Base-by-base conservation (phyloP, 345 rosid genomes). In the Geranium brycei region DNA sequence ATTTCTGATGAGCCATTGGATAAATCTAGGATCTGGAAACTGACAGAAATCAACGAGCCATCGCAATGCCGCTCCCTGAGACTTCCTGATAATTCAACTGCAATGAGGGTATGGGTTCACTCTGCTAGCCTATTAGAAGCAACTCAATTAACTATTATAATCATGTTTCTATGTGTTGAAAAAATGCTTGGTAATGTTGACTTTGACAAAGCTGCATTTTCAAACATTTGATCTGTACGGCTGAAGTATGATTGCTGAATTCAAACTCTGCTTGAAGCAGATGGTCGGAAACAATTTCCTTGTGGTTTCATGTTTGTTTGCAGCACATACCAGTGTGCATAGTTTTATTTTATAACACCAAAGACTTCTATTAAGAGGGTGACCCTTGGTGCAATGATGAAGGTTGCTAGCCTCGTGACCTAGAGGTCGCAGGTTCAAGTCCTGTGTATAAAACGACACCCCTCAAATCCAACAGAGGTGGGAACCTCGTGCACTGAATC, bases 31-130 rank as follows among this genome's bases (percentile, higher is more conserved):
- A 79, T 77, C 61, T 84, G 93, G 89, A 82, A 86, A 71, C 71
- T 69, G 61, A 88, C 81, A 64, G 97, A 88, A 81, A 86, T 91
- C 63, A 86, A 73, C 72, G 89, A 91, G 72, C 76, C 82, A 69
- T 78, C 85, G 18, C 95, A 84, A 66, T 85, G 92, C 63, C 83
- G 78, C 32, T 82, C 97, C 58, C 58, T 83, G 65, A 91, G 86
- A 78, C 91, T 91, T 3, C 79, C 83, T 51, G 88, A 88, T 67
- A 77, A 62, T 76, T 69, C 73, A 63, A 64, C 82, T 11, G 80
- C 88, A 63, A 74, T 57, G 69, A 84, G 81, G 91, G 97, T 91
- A 81, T 67, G 62, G 1, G 35, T 60, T 57, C 15, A 31, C 17
- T 30, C 19, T 14, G 18, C 4, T 2, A 16, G 19, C 41, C 41